phyloP scores from a whole-genome alignment of 2,329 filamentous ascomycete species.

The Xylaria sp. region DNA sequence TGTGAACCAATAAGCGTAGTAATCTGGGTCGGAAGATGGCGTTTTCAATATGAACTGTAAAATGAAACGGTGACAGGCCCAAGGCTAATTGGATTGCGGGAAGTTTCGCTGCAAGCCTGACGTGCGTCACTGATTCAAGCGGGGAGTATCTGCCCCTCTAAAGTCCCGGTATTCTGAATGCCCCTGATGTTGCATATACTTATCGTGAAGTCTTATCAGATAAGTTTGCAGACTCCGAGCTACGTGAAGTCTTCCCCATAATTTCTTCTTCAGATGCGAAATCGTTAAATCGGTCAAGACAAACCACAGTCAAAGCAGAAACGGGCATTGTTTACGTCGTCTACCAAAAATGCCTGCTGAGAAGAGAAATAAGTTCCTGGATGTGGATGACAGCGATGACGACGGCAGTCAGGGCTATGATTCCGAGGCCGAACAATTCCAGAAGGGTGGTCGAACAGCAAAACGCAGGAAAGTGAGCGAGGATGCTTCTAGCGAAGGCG shows the following conservation, averaged over 20 bases:
- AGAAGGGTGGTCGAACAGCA: slow-evolving; percentile 62
- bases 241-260: slow-evolving; percentile 6
- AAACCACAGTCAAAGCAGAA: not conserved
- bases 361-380: slow-evolving; percentile 74
- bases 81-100: not conserved
- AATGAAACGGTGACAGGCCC: not conserved
- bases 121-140: slow-evolving; percentile 18
- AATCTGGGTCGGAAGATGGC: not conserved
- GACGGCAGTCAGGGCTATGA: slow-evolving; percentile 63
- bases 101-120: not conserved
- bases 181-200: not conserved
- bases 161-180: slow-evolving; percentile 3
- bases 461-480: slow-evolving; percentile 52
- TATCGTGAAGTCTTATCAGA: slow-evolving; percentile 11
- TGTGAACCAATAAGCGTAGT: not conserved
- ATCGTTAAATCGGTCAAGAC: not conserved
- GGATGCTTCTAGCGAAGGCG: slow-evolving; percentile 31
- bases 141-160: slow-evolving; percentile 24
- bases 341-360: slow-evolving; percentile 60
- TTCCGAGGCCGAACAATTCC: slow-evolving; percentile 67
- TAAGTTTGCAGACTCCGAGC: not conserved
- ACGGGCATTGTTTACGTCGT: not conserved
- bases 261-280: slow-evolving; percentile 4
- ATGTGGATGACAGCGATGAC: slow-evolving; percentile 61
- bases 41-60: not conserved